Conservation (phyloP, 306 rosid genomes). For the Citrullus amarus region DNA sequence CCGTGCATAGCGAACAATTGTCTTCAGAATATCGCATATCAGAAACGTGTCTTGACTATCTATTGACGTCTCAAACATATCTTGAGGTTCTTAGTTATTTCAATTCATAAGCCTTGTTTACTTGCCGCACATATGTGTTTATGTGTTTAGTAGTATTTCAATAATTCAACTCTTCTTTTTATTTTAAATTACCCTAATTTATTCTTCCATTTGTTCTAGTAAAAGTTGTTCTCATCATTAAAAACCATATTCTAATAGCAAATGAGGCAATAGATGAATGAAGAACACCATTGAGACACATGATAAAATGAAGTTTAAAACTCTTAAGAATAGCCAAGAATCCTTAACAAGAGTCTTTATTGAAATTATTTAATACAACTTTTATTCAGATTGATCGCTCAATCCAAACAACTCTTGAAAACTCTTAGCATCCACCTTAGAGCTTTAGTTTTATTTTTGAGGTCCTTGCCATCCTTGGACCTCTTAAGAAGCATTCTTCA, state of each 20-base stretch:
- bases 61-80: too few species aligned
- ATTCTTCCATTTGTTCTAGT: not conserved
- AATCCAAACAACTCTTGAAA: not conserved
- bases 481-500: constrained; percentile 51
- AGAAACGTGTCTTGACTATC: too few species aligned
- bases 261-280: too few species aligned
- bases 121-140: too few species aligned
- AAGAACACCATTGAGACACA: not conserved
- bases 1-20: too few species aligned
- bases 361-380: not conserved
- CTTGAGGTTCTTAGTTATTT: too few species aligned
- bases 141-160: too few species aligned
- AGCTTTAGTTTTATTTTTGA: not conserved
- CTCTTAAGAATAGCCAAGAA: not conserved
- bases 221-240: too few species aligned
- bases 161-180: too few species aligned
- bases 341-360: not conserved
- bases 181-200: not conserved
- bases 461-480: not conserved
- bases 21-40: too few species aligned
- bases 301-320: not conserved
- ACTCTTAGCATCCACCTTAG: not conserved
- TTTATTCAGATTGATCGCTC: not conserved
- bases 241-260: too few species aligned
- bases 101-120: too few species aligned